A percentile compares a stretch with the other conserved stretches of the same genome.
Evolutionary conservation across 306 rosid genomes (phyloP).

Genomic region (Carpinus fangiana): DNA sequence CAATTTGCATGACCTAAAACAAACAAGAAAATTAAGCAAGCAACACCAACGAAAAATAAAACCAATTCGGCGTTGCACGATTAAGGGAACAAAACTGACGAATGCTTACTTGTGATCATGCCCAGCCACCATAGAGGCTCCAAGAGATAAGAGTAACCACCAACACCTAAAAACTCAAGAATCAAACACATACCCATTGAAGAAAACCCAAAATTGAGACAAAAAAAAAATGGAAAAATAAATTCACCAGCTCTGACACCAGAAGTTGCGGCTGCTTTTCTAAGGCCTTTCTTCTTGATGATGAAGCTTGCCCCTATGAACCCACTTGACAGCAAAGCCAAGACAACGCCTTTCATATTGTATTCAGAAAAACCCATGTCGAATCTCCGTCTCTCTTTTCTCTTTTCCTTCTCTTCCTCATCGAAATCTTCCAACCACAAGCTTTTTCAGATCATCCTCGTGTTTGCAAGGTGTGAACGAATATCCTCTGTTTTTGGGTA

Average conservation of each 20-base stretch:
- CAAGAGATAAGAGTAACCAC: slow-evolving; percentile 79
- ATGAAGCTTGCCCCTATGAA: slow-evolving; percentile 90
- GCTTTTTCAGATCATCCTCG: slow-evolving; percentile 41
- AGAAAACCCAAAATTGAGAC: not conserved
- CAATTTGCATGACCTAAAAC: slow-evolving; percentile 9
- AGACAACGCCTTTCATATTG: slow-evolving; percentile 64
- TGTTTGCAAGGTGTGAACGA: slow-evolving; percentile 12
- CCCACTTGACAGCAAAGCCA: slow-evolving; percentile 75
- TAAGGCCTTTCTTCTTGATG: slow-evolving; percentile 81
- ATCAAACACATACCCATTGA: slow-evolving; percentile 21
- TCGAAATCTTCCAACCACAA: slow-evolving; percentile 40
- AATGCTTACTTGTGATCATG: slow-evolving; percentile 65
- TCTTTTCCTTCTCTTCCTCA: slow-evolving; percentile 41
- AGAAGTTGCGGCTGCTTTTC: slow-evolving; percentile 73
- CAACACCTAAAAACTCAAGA: slow-evolving; percentile 56
- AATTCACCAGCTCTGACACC: slow-evolving; percentile 76
- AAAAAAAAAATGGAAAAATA: not conserved
- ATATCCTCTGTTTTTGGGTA: slow-evolving; percentile 3
- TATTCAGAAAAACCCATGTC: slow-evolving; percentile 50
- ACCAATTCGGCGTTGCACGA: not conserved
- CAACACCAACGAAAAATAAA: slow-evolving; percentile 5
- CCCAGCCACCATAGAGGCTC: slow-evolving; percentile 97
- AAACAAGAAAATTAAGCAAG: slow-evolving; percentile 28
- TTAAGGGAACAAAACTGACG: not conserved
- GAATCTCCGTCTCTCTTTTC: slow-evolving; percentile 28